Evolutionary conservation across 495 filamentous ascomycete genomes (phyloP).

Genomic region (Articulospora tetracladia): DNA sequence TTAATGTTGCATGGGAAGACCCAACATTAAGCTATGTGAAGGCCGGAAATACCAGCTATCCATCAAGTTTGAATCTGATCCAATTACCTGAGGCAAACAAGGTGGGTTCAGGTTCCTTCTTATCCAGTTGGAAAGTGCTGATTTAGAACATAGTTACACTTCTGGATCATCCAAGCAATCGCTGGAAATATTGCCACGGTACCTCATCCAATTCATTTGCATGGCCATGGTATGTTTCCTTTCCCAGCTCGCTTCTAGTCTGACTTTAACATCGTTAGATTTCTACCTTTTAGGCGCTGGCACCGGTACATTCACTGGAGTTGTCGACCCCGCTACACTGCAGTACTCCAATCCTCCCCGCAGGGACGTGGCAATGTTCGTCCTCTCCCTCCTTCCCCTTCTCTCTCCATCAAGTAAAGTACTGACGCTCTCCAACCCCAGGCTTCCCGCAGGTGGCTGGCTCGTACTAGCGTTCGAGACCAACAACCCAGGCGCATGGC

Average conservation of each 20-base stretch:
- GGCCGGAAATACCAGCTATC: constrained; percentile 29
- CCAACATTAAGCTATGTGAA: constrained; percentile 35
- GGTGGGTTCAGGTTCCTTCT: neutral
- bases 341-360: constrained; percentile 44
- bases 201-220: constrained; percentile 48
- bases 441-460: constrained; percentile 28
- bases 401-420: no score
- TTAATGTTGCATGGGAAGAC: constrained; percentile 38
- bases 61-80: constrained; percentile 32
- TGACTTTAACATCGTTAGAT: constrained; percentile 25
- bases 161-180: constrained; percentile 40
- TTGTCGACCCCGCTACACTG: neutral
- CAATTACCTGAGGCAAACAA: constrained; percentile 18
- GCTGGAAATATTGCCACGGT: constrained; percentile 11
- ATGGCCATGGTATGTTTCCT: constrained; percentile 39
- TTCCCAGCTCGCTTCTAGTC: neutral
- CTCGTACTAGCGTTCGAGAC: constrained; percentile 51
- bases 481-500: constrained; percentile 54
- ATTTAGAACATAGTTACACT: constrained; percentile 38
- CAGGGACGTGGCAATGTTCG: constrained; percentile 50
- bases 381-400: constrained; percentile 29
- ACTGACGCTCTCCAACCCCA: no score
- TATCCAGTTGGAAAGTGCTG: neutral
- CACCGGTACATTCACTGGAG: constrained; percentile 12
- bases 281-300: constrained; percentile 50